Conservation (phyloP, 2,329 filamentous ascomycete species). For the Aspergillus flavus region DNA sequence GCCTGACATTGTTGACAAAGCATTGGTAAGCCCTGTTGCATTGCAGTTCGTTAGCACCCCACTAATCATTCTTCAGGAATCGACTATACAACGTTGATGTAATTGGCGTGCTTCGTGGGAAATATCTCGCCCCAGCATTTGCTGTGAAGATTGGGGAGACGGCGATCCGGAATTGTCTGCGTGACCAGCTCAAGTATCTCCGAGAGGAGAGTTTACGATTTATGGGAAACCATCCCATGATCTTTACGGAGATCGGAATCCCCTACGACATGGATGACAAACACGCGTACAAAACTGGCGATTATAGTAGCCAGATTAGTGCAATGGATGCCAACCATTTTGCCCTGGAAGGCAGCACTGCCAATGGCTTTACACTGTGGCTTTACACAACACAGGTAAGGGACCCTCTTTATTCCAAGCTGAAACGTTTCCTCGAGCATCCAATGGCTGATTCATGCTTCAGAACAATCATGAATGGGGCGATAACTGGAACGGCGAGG, state of each 20-base stretch:
- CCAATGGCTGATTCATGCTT: conserved; percentile 1
- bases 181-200: conserved; percentile 81
- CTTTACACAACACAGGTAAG: conserved; percentile 72
- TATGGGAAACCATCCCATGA: conserved; percentile 83
- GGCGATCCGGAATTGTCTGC: conserved; percentile 90
- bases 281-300: conserved; percentile 90
- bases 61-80: conserved; percentile 57
- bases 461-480: conserved; percentile 86
- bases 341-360: conserved; percentile 78
- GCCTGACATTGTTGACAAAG: conserved; percentile 94
- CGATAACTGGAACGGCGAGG: conserved; percentile 97
- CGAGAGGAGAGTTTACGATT: conserved; percentile 84
- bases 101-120: conserved; percentile 84
- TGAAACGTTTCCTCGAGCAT: neutral
- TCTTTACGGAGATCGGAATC: conserved; percentile 95
- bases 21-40: conserved; percentile 66
- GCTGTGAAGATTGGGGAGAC: conserved; percentile 91
- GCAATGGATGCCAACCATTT: conserved; percentile 97
- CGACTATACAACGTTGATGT: conserved; percentile 96
- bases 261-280: conserved; percentile 99
- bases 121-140: conserved; percentile 85
- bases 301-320: conserved; percentile 88
- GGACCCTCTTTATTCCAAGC: neutral
- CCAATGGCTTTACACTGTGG: conserved; percentile 90
- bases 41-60: conserved; percentile 1